A percentile compares a stretch with the other conserved stretches of the same genome.
These are phyloP conservation scores for Drosera capensis DNA, from an alignment of 148 eudicot genomes.

Conservation along the genomic window DNA sequence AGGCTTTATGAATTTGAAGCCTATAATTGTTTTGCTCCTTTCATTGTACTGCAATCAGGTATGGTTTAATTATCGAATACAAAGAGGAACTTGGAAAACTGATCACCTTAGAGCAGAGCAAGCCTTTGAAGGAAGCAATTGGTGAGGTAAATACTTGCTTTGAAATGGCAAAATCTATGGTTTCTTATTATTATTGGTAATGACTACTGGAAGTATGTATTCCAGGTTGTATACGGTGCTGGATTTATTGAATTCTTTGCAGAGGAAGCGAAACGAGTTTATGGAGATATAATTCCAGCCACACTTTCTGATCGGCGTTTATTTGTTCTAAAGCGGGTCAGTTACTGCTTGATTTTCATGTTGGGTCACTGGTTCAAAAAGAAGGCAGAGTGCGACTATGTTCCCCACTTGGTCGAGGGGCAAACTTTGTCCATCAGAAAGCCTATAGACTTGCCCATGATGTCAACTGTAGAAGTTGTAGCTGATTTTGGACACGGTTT, in stretches of 20 bases:
- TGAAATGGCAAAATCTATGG: background rate
- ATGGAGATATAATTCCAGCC: conserved; percentile 92
- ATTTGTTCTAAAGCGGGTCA: conserved; percentile 91
- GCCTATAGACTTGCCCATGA: too few species aligned
- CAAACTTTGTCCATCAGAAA: too few species aligned
- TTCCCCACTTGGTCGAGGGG: too few species aligned
- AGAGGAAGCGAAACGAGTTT: conserved; percentile 94
- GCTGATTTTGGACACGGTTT: too few species aligned
- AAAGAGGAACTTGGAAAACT: conserved; percentile 93
- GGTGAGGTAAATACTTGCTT: conserved; percentile 50
- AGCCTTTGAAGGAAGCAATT: conserved; percentile 93
- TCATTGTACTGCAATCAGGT: conserved; percentile 26
- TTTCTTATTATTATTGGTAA: too few species aligned
- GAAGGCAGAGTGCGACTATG: too few species aligned
- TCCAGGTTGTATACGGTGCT: conserved; percentile 86
- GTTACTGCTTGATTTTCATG: too few species aligned
- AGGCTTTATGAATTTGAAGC: background rate
- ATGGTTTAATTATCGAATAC: conserved; percentile 62
- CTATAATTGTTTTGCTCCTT: background rate
- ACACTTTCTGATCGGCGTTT: conserved; percentile 79
- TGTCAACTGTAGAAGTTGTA: too few species aligned
- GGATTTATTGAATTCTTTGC: conserved; percentile 80
- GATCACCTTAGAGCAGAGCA: conserved; percentile 89
- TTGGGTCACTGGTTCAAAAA: too few species aligned
- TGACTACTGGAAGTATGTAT: conserved; percentile 5